Evolutionary conservation across 116 monocot genomes (phyloP), one percentile per base, ranked within the genome.

Genomic region (Zostera marina): DNA sequence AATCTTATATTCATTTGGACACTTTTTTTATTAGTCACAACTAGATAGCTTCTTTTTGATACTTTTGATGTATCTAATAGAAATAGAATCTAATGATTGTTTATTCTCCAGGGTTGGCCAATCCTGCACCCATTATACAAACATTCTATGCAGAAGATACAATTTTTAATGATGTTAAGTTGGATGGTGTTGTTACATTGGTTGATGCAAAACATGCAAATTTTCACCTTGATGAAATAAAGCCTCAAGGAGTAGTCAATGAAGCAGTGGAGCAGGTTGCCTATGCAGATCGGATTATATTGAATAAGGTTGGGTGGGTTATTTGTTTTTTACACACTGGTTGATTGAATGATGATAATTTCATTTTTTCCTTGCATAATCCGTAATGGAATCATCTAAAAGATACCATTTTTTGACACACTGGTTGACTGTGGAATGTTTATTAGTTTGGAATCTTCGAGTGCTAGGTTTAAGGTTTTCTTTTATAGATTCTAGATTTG

Each of bases 191-290:
- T 71, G 94, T 94, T 53, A 94, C 94, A 43, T 65, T 94, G 67
- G 88, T 94, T 62, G 94, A 94, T 78, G 88, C 94, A 60, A 94
- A 88, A 58, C 85, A 94, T 70, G 94, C 76, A 23, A 41, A 58
- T 15, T 55, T 84, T 20, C 94, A 88, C 62, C 77, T 94, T 73
- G 88, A 85, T 74, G 94, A 94, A 66, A 54, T 77, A 63, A 94
- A 94, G 44, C 85, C 94, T 41, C 64, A 88, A 65, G 94, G 94
- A 57, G 65, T 88, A 9, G 88, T 88, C 24, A 94, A 94, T 74
- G 94, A 94, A 70, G 94, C 94, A 32, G 85, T 94, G 70, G 82
- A 94, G 61, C 94, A 94, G 58, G 82, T 94, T 60, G 94, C 94
- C 13, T 94, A 94, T 80, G 94, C 94, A 60, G 94, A 94, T 76